A percentile compares a stretch with the other conserved stretches of the same genome.
These are phyloP conservation scores for Hansenula lynferdii DNA, from an alignment of 1,139 yeast genomes.

Conservation along the genomic window DNA sequence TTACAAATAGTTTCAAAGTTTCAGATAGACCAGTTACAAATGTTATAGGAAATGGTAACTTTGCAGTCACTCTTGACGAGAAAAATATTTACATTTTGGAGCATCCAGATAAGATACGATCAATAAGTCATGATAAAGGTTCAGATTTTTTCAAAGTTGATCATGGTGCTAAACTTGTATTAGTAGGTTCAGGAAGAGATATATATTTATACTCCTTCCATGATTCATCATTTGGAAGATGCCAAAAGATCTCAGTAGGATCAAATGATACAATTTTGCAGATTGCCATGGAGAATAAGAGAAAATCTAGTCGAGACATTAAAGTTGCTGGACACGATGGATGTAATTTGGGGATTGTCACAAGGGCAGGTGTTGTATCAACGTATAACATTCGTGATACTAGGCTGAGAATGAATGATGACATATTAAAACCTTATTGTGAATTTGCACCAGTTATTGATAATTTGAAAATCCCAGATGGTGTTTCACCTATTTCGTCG, in stretches of 20 bases:
- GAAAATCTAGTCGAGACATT: constrained; percentile 22
- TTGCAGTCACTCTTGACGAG: constrained; percentile 24
- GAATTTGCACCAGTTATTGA: constrained; percentile 25
- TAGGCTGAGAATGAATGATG: constrained; percentile 14
- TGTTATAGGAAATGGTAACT: constrained; percentile 21
- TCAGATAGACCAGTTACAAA: constrained; percentile 21
- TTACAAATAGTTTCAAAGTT: constrained; percentile 16
- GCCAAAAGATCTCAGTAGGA: constrained; percentile 19
- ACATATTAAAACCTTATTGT: constrained; percentile 23
- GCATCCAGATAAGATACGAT: constrained; percentile 6
- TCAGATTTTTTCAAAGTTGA: constrained; percentile 38
- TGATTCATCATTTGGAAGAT: constrained; percentile 22
- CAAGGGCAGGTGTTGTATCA: constrained; percentile 31
- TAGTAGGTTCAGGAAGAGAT: constrained; percentile 22
- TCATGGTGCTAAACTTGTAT: constrained; percentile 40
- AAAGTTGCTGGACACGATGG: constrained; percentile 53
- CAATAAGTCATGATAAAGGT: not conserved
- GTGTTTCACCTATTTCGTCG: constrained; percentile 32
- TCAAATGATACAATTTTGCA: constrained; percentile 34
- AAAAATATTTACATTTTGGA: constrained; percentile 20
- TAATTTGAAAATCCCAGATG: constrained; percentile 21
- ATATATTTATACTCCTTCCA: constrained; percentile 25
- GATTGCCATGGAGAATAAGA: constrained; percentile 26
- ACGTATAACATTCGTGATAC: constrained; percentile 37
- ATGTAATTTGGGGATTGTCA: constrained; percentile 40